Percentiles rank a stretch among this genome's conserved stretches.
Evolutionary conservation across 495 filamentous ascomycete species (phyloP).

Genomic region (Emericellopsis terricola): DNA sequence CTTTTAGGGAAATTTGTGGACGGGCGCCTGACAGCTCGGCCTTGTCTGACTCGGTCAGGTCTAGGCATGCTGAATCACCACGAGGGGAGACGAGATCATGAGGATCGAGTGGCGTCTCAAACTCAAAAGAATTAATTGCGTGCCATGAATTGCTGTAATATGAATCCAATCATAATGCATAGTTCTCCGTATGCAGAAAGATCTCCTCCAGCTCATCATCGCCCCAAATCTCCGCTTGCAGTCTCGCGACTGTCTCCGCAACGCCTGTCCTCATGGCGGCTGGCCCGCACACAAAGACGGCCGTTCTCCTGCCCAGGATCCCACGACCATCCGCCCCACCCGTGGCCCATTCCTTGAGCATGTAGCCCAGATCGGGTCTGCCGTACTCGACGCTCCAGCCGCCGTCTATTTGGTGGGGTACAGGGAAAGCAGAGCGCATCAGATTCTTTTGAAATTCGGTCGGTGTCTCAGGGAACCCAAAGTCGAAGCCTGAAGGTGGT

Average conservation of each 20-base stretch:
- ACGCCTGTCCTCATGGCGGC: slow-evolving; percentile 77
- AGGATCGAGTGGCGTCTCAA: no score
- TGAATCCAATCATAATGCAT: slow-evolving; percentile 67
- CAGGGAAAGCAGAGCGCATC: slow-evolving; percentile 71
- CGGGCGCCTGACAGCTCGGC: no score
- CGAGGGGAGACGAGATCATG: no score
- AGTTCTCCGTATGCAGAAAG: slow-evolving; percentile 90
- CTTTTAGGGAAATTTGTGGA: no score
- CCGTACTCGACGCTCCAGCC: slow-evolving; percentile 87
- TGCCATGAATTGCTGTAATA: no score
- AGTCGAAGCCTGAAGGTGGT: slow-evolving; percentile 42
- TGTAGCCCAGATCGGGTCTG: slow-evolving; percentile 71
- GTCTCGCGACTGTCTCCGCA: slow-evolving; percentile 57
- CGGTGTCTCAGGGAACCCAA: slow-evolving; percentile 57
- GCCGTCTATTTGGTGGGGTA: slow-evolving; percentile 47
- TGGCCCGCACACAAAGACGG: slow-evolving; percentile 88
- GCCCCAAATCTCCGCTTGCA: slow-evolving; percentile 69
- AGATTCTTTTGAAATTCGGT: slow-evolving; percentile 66
- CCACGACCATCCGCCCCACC: slow-evolving; percentile 36
- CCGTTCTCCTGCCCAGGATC: slow-evolving; percentile 65
- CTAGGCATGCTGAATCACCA: no score
- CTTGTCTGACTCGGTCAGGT: no score
- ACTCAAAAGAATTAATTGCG: no score
- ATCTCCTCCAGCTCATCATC: slow-evolving; percentile 71
- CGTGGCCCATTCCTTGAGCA: slow-evolving; percentile 61